Percentiles rank a stretch among this genome's conserved stretches.
Evolutionary conservation across 495 filamentous ascomycete species (phyloP).

Genomic region (Aspergillus asperescens): DNA sequence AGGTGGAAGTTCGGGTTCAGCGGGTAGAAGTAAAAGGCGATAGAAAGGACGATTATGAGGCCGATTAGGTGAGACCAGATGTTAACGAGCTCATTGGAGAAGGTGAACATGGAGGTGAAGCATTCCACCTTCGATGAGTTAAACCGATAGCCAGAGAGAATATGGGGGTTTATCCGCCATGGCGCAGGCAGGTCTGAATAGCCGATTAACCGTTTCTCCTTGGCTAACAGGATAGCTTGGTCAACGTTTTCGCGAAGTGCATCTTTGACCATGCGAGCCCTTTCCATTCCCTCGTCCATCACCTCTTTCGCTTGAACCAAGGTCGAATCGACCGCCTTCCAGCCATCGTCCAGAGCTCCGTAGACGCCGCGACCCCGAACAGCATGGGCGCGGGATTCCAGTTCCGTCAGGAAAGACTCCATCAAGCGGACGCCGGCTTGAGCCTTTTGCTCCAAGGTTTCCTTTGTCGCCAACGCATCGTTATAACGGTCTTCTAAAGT

Average conservation of each 20-base stretch:
- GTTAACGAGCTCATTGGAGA: constrained; percentile 93
- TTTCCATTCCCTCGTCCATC: constrained; percentile 79
- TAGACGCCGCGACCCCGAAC: constrained; percentile 58
- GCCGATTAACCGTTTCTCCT: constrained; percentile 74
- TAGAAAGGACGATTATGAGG: constrained; percentile 74
- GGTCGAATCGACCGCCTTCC: constrained; percentile 66
- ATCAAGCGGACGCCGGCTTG: constrained; percentile 80
- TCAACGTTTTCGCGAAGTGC: constrained; percentile 74
- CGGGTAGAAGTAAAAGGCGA: constrained; percentile 97
- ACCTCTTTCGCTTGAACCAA: constrained; percentile 70
- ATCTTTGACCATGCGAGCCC: constrained; percentile 71
- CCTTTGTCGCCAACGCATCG: constrained; percentile 77
- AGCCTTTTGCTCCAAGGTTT: constrained; percentile 85
- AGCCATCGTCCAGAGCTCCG: constrained; percentile 60
- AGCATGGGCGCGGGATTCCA: constrained; percentile 76
- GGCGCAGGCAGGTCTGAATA: constrained; percentile 88
- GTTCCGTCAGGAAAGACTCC: constrained; percentile 74
- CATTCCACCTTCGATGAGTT: constrained; percentile 82
- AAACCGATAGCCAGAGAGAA: constrained; percentile 87
- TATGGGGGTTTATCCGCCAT: constrained; percentile 94
- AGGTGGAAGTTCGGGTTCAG: constrained; percentile 74
- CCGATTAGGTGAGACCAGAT: constrained; percentile 96
- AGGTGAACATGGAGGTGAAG: constrained; percentile 69
- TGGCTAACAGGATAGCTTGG: constrained; percentile 67
- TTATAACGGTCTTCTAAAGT: constrained; percentile 89